phyloP scores from a whole-genome alignment of 169 alveolate species.

The Plasmodium yoelii region DNA sequence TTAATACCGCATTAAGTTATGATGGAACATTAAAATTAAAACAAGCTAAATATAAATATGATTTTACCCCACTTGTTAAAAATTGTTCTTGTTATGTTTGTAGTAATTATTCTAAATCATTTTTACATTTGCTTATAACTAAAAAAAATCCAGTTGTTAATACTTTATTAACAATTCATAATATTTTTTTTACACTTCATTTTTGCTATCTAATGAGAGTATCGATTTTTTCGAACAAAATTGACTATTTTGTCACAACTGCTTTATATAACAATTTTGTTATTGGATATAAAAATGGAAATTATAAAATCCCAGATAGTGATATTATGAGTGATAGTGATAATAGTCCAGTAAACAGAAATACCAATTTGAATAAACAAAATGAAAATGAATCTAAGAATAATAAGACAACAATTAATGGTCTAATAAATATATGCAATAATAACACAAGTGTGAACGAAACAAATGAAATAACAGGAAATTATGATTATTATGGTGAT shows the following conservation, averaged over 20 bases:
- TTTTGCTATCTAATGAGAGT: constrained; percentile 81
- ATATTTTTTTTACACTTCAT: constrained; percentile 90
- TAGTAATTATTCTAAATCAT: constrained; percentile 92
- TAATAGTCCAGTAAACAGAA: not conserved
- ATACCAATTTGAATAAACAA: not conserved
- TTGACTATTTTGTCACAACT: constrained; percentile 28
- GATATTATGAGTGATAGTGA: not conserved
- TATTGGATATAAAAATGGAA: constrained; percentile 87
- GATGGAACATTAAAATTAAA: constrained; percentile 82
- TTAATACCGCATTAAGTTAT: constrained; percentile 95
- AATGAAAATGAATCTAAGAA: not conserved
- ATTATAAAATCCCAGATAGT: constrained; percentile 82
- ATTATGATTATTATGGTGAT: not conserved
- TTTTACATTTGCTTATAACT: constrained; percentile 84
- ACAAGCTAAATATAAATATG: constrained; percentile 47
- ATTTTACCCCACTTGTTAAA: constrained; percentile 91
- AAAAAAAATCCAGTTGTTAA: constrained; percentile 88
- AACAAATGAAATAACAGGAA: not conserved
- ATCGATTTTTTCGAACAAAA: constrained; percentile 30
- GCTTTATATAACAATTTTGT: constrained; percentile 60
- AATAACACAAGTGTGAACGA: not conserved
- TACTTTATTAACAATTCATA: constrained; percentile 93
- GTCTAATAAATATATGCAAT: not conserved
- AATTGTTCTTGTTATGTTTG: constrained; percentile 95
- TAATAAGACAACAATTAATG: not conserved